Base-by-base conservation (phyloP, 2,329 filamentous ascomycete genomes). In the Apiospora arundinis region DNA sequence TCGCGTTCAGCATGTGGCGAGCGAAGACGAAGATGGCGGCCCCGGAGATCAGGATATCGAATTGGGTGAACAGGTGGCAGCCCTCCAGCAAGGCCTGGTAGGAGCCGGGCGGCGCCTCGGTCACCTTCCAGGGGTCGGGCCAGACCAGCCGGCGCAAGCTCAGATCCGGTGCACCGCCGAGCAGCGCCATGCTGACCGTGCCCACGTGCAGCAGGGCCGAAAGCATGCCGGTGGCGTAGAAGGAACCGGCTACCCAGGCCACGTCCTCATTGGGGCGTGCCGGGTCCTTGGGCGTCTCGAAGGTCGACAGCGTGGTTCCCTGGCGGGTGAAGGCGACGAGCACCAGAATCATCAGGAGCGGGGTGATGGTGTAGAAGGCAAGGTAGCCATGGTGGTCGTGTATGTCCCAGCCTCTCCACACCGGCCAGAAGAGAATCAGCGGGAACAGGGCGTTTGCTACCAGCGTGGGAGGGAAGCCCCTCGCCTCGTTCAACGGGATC, bases 391-490 rank as follows among this genome's bases (percentile, higher is more conserved):
- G 49, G 25, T 56, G 49, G 49, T 28, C n/a, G 49, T 23, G n/a
- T 23, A 23, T 21, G 49, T 28, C 49, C n/a, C n/a, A 56, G 49
- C 49, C 49, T 28, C n/a, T 56, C 49, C 49, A 56, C n/a, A 21
- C 49, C 49, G 49, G 49, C n/a, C n/a, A 23, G 49, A 56, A 56
- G 49, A 56, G n/a, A 21, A 56, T 23, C n/a, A 56, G 49, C n/a
- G 49, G 49, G 49, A 56, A 28, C 25, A 56, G 49, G 49, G 25
- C n/a, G 49, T 28, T 45, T 45, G 44, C 44, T 45, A 45, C 49
- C 49, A 56, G 49, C 49, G 49, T 56, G 49, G 49, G n/a, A 56
- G 25, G 25, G 49, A 56, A 28, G 49, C 49, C 49, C n/a, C 49
- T 40, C n/a, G 49, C 49, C 49, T 56, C 49, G 49, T 56, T 23